A percentile compares a stretch with the other conserved stretches of the same genome.
Evolutionary conservation across 1,284 basidiomycete species (phyloP).

Genomic region (Naganishia liquefaciens): DNA sequence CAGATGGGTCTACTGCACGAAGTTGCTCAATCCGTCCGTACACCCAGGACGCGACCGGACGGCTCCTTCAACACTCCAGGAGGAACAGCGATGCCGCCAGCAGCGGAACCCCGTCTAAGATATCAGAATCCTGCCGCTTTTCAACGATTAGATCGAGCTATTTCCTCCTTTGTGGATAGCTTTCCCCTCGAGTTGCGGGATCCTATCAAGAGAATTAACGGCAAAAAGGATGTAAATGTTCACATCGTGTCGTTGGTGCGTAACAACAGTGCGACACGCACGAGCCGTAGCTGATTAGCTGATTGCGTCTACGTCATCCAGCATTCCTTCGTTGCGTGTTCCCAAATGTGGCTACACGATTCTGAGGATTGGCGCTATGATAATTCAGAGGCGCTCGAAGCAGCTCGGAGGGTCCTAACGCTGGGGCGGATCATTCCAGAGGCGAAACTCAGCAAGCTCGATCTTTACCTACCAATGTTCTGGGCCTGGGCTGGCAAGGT

Average conservation of each 20-base stretch:
- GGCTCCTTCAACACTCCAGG: constrained; percentile 13
- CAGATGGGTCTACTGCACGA: constrained; percentile 21
- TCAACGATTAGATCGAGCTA: constrained; percentile 19
- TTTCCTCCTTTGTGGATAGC: constrained; percentile 25
- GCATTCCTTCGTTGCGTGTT: constrained; percentile 28
- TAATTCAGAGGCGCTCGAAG: constrained; percentile 30
- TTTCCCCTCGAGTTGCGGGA: constrained; percentile 28
- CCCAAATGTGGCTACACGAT: constrained; percentile 31
- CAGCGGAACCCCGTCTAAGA: constrained; percentile 14
- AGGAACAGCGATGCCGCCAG: background rate
- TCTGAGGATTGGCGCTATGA: constrained; percentile 30
- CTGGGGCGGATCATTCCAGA: constrained; percentile 29
- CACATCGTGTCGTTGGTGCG: constrained; percentile 23
- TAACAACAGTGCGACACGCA: background rate
- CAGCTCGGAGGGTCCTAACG: constrained; percentile 26
- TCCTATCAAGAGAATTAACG: constrained; percentile 16
- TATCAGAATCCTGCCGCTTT: constrained; percentile 22
- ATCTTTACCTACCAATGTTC: constrained; percentile 31
- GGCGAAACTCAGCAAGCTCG: constrained; percentile 20
- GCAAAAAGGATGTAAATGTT: constrained; percentile 10
- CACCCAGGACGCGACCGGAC: constrained; percentile 6
- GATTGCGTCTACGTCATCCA: background rate
- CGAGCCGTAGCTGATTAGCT: background rate
- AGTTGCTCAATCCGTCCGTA: constrained; percentile 13
- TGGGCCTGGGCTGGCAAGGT: constrained; percentile 30